phyloP scores from a whole-genome alignment of 495 filamentous ascomycete genomes.

The Xylaria nigripes region DNA sequence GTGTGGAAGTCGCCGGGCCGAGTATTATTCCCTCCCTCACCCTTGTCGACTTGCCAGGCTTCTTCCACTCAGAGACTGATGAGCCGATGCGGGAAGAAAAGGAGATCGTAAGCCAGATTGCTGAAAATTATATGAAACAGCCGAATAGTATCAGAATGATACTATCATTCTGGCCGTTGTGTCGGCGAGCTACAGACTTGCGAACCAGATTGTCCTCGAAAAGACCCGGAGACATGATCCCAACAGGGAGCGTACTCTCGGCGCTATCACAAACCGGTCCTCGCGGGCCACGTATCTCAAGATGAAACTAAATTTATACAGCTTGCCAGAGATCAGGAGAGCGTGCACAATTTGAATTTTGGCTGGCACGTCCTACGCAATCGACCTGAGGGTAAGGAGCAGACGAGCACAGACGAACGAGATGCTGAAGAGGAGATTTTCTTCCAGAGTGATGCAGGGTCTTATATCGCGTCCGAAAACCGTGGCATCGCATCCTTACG shows the following conservation, averaged over 20 bases:
- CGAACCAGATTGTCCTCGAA: constrained; percentile 43
- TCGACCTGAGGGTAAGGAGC: constrained; percentile 31
- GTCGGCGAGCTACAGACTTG: constrained; percentile 41
- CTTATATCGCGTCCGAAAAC: constrained; percentile 13
- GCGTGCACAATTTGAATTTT: constrained; percentile 35
- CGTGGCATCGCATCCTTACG: constrained; percentile 20
- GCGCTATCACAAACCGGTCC: constrained; percentile 30
- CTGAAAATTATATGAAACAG: constrained; percentile 49
- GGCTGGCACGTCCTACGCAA: constrained; percentile 61
- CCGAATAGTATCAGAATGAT: too few relatives aligned
- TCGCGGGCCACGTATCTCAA: neutral
- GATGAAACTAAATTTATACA: constrained; percentile 11
- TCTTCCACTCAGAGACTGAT: constrained; percentile 41
- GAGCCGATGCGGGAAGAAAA: constrained; percentile 37
- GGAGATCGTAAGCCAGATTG: constrained; percentile 41
- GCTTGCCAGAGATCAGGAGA: constrained; percentile 12
- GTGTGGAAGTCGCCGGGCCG: constrained; percentile 54
- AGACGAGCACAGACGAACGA: constrained; percentile 26
- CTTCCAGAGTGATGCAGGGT: constrained; percentile 42
- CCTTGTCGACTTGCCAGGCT: constrained; percentile 56
- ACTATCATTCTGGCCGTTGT: constrained; percentile 57
- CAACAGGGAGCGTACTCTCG: constrained; percentile 41
- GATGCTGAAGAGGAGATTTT: constrained; percentile 30
- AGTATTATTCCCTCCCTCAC: constrained; percentile 50
- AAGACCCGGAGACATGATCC: constrained; percentile 36